Base-by-base conservation (phyloP, 2,329 filamentous ascomycete genomes). In the Dactylella cylindrospora region DNA sequence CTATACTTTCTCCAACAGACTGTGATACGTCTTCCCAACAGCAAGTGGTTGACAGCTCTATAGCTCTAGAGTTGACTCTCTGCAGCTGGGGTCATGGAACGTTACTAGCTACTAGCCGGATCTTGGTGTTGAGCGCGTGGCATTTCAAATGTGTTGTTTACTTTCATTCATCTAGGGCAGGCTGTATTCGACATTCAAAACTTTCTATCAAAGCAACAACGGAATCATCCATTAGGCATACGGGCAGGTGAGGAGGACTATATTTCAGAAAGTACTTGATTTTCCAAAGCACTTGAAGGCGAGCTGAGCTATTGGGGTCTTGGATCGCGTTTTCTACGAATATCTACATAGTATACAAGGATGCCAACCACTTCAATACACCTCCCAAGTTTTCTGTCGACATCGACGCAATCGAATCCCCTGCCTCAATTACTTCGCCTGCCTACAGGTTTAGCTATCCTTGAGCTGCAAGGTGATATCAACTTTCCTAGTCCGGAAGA, bases 381-480 rank as follows among this genome's bases (percentile, higher is more conserved):
- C 17, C 47, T 61, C 12, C 55, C 55, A 20, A 36, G 41, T 22
- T 23, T 28, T 2, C 28, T 38, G 8, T 36, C 55, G 4, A 19
- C 19, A 15, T 31, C 40, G 2, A 25, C 54, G 20, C 35, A 51
- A 13, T 25, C 47, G 33, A 82, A 80, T 68, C 84, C 87, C 3
- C 80, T 97, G 3, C 93, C 93, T 1, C 73, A 80, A n/a, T 78
- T 95, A 65, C 81, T 97, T 12, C 87, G 90, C 68, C 96, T 91
- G 0, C 93, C 93, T 0, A 84, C 86, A 0, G 93, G 93, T 44
- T 81, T 96, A 32, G 91, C 91, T 13, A 78, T 98, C 38, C 78
- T 98, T 54, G 93, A 97, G 75, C 81, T 98, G 10, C 93, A 98
- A 76, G 93, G 90, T 64, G 88, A 83, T 10, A 84, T 98, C 74